phyloP scores from a whole-genome alignment of 192 early-diverging fungal genomes.

The Borealophlyctis nickersoniae region DNA sequence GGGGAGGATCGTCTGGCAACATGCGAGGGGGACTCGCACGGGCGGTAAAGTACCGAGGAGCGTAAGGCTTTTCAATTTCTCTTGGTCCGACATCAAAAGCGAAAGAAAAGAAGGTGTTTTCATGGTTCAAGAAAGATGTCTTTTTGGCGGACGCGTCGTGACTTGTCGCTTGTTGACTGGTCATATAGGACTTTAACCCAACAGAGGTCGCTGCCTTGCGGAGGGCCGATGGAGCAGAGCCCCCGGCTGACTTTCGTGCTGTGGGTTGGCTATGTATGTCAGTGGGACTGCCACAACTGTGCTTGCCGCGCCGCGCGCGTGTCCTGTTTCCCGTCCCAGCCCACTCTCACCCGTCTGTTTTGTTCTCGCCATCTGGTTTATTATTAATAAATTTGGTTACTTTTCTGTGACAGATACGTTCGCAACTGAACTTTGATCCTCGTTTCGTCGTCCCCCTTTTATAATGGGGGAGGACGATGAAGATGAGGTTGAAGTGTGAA shows the following conservation, averaged over 20 bases:
- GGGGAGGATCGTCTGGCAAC: neutral
- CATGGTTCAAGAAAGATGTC: neutral
- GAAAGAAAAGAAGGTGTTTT: neutral
- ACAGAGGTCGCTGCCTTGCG: neutral
- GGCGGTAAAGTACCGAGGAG: neutral
- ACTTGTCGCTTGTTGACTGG: neutral
- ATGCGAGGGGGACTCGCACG: neutral
- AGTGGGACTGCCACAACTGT: too few relatives aligned
- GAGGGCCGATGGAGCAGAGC: neutral
- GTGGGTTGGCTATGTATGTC: neutral
- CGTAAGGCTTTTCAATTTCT: neutral
- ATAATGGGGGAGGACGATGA: too few relatives aligned
- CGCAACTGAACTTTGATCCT: too few relatives aligned
- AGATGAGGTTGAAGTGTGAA: too few relatives aligned
- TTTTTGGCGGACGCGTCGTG: neutral
- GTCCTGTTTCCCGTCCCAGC: too few relatives aligned
- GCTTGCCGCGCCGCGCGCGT: too few relatives aligned
- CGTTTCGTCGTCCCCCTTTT: too few relatives aligned
- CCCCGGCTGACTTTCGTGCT: neutral
- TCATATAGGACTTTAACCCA: neutral
- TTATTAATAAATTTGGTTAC: too few relatives aligned
- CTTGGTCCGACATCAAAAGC: neutral
- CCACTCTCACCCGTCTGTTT: neutral
- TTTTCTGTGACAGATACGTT: too few relatives aligned
- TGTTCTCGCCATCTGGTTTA: neutral